phyloP scores from a whole-genome alignment of 1,284 basidiomycete species.

The Ceratobasidium sp. region DNA sequence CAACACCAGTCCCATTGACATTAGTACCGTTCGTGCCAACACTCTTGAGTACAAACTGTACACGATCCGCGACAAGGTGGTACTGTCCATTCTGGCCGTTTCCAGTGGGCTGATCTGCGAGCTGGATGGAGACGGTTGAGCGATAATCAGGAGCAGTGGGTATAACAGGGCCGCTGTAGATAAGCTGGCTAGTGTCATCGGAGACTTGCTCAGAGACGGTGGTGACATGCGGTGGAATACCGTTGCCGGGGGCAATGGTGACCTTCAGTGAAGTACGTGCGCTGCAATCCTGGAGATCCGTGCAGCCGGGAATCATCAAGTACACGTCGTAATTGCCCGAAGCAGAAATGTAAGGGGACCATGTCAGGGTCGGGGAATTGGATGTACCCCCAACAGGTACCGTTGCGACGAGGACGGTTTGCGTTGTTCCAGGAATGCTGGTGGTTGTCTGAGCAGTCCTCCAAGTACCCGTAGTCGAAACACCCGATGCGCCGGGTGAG shows the following conservation, averaged over 20 bases:
- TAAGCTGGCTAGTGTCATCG: constrained; percentile 67
- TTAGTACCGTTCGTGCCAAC: constrained; percentile 54
- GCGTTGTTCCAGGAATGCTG: constrained; percentile 79
- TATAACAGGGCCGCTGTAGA: constrained; percentile 87
- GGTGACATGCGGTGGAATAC: constrained; percentile 70
- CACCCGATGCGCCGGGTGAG: constrained; percentile 73
- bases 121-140: constrained; percentile 76
- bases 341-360: constrained; percentile 89
- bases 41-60: constrained; percentile 78
- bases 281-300: constrained; percentile 80
- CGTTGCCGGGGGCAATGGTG: constrained; percentile 81
- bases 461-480: constrained; percentile 77
- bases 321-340: constrained; percentile 88
- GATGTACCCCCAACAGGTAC: constrained; percentile 73
- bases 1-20: constrained; percentile 49
- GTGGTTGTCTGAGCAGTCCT: constrained; percentile 69
- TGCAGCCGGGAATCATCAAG: constrained; percentile 89
- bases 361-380: constrained; percentile 80
- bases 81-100: constrained; percentile 73
- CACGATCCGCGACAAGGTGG: constrained; percentile 82
- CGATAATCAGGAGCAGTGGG: constrained; percentile 77
- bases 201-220: constrained; percentile 80
- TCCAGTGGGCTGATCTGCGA: constrained; percentile 70
- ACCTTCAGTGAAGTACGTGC: constrained; percentile 85
- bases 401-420: constrained; percentile 76